A percentile compares a stretch with the other conserved stretches of the same genome.
Evolutionary conservation across 148 eudicot species (phyloP).

Genomic region (Chenopodium berlandieri): DNA sequence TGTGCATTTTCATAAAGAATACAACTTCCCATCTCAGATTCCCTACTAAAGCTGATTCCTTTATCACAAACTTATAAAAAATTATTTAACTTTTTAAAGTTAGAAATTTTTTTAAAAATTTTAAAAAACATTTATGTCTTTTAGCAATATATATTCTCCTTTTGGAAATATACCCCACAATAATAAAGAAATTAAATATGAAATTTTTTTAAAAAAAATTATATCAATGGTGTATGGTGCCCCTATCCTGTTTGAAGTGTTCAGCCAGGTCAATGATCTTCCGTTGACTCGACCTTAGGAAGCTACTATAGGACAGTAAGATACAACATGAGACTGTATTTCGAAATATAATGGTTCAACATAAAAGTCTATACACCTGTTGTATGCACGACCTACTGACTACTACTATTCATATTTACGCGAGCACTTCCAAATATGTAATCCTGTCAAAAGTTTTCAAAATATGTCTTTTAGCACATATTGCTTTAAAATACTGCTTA

Average conservation of each 20-base stretch:
- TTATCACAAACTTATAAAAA: conserved; percentile 26
- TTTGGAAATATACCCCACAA: conserved; percentile 11
- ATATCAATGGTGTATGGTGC: conserved; percentile 14
- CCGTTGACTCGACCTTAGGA: conserved; percentile 33
- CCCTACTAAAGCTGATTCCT: conserved; percentile 27
- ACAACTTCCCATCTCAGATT: conserved; percentile 26
- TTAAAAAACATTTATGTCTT: not conserved
- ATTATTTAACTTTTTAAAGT: conserved; percentile 2
- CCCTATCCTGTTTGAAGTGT: conserved; percentile 33
- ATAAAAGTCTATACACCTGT: too few relatives aligned
- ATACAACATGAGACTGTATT: not conserved
- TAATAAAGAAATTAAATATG: too few relatives aligned
- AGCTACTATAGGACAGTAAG: conserved; percentile 25
- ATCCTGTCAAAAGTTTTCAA: not conserved
- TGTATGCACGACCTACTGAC: too few relatives aligned
- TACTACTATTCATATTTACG: not conserved
- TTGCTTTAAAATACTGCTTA: not conserved
- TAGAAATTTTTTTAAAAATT: not conserved
- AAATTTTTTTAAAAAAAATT: not conserved
- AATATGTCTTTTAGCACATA: not conserved
- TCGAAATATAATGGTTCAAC: too few relatives aligned
- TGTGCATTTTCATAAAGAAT: conserved; percentile 23
- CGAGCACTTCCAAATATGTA: not conserved
- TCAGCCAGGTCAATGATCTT: conserved; percentile 28
- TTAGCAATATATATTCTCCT: conserved; percentile 30